A percentile compares a stretch with the other conserved stretches of the same genome.
Conservation (phyloP, 441 rosid genomes). For the Biscutella auriculata region DNA sequence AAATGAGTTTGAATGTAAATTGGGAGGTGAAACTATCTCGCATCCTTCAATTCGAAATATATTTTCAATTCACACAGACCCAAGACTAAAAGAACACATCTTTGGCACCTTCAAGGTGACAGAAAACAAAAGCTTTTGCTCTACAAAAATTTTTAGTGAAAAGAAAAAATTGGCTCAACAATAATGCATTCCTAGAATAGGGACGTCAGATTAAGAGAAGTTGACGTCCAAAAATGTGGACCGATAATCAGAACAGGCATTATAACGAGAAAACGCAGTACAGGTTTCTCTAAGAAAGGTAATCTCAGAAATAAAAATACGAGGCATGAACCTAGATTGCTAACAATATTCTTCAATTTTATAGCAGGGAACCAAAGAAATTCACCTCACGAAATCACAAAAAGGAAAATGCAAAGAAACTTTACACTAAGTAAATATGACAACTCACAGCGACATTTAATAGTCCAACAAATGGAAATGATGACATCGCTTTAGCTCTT, state of each 20-base stretch:
- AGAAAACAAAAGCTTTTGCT: not conserved
- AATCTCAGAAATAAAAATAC: not conserved
- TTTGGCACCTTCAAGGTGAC: not conserved
- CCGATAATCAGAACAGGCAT: not conserved
- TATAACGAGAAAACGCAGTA: not conserved
- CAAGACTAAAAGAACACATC: not conserved
- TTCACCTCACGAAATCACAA: not conserved
- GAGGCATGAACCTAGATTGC: not conserved
- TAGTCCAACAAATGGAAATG: slow-evolving; percentile 61
- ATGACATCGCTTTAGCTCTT: slow-evolving; percentile 35
- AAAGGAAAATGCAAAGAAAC: not conserved
- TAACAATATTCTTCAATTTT: not conserved
- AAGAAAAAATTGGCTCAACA: not conserved
- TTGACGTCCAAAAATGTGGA: not conserved
- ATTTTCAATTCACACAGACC: not conserved
- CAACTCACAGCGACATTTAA: slow-evolving; percentile 85
- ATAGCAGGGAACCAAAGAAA: slow-evolving; percentile 8
- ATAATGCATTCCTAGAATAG: slow-evolving; percentile 2
- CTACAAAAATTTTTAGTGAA: not conserved
- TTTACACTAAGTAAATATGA: slow-evolving; percentile 5
- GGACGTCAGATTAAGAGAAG: not conserved
- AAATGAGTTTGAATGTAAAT: slow-evolving; percentile 1
- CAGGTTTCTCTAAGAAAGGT: not conserved
- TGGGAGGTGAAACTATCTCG: not conserved
- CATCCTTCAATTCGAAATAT: not conserved